phyloP scores from a whole-genome alignment of 2,329 filamentous ascomycete genomes.

The Aspergillus unguis region DNA sequence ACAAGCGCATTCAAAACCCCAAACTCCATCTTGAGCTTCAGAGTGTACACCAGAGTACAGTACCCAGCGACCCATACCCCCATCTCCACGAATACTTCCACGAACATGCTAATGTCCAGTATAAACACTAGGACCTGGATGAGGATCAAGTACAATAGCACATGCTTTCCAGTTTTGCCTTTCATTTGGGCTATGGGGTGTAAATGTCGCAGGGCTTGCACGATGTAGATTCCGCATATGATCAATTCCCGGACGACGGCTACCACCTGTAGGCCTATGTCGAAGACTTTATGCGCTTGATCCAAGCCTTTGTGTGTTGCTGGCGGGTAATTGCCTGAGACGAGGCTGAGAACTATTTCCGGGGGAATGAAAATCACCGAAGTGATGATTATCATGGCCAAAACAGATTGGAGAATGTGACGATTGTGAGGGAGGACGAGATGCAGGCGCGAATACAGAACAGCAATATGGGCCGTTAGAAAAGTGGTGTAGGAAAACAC shows the following conservation, averaged over 20 bases:
- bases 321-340: not conserved
- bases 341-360: not conserved
- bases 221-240: not conserved
- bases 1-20: not conserved
- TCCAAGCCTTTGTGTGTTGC: not conserved
- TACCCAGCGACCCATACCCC: not conserved
- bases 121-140: not conserved
- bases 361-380: not conserved
- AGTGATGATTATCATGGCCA: not conserved
- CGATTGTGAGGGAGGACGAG: not conserved
- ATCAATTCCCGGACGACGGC: not conserved
- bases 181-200: not conserved
- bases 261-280: too few relatives aligned
- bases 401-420: not conserved
- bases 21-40: constrained; percentile 6
- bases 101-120: not conserved
- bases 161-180: not conserved
- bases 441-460: not conserved
- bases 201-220: not conserved
- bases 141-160: not conserved
- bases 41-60: not conserved
- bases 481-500: not conserved
- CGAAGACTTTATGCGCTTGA: too few relatives aligned
- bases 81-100: too few relatives aligned
- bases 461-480: not conserved